phyloP scores from a whole-genome alignment of 176 grass and related monocot species.

The Aegilops bicornis region DNA sequence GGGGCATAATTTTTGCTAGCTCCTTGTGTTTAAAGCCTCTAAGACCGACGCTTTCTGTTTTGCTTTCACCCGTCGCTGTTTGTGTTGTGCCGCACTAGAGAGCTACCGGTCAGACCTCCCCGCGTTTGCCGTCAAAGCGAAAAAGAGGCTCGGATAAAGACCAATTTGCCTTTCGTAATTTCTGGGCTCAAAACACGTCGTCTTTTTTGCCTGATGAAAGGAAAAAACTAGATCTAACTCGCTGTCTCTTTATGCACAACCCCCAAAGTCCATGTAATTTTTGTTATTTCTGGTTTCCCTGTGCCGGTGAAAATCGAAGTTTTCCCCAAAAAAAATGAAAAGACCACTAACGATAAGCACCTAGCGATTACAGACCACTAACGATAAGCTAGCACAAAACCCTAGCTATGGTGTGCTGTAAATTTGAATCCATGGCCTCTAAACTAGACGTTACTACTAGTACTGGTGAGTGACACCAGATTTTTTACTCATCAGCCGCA shows the following conservation, averaged over 20 bases:
- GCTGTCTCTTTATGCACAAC: no score
- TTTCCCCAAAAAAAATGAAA: no score
- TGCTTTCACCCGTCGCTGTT: constrained; percentile 18
- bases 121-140: neutral
- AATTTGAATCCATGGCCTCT: neutral
- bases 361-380: no score
- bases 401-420: neutral
- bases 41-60: neutral
- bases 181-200: neutral
- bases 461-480: neutral
- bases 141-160: neutral
- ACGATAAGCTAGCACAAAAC: no score
- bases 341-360: no score
- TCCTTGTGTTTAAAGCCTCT: constrained; percentile 7
- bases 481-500: neutral
- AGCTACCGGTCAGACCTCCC: neutral
- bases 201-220: neutral
- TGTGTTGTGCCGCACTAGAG: neutral
- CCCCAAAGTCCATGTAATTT: no score
- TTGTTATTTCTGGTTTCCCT: no score
- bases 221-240: neutral
- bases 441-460: neutral
- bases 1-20: neutral
- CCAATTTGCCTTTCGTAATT: neutral
- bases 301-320: no score